Evolutionary conservation across 78 protist genomes (phyloP).

Genomic region (Dictyostelium firmibasis): DNA sequence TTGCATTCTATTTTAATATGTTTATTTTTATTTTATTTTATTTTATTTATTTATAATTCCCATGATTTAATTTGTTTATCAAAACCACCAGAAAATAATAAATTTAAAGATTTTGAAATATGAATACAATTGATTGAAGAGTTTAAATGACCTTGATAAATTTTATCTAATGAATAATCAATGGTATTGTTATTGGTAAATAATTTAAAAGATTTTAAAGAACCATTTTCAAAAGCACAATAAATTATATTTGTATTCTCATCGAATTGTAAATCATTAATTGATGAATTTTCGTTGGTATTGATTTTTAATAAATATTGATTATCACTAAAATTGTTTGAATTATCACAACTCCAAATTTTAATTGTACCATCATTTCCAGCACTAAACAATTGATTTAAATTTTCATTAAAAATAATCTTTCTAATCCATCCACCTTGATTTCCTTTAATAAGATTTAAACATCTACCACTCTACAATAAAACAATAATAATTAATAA

Average conservation of each 20-base stretch:
- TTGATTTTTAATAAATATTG: background rate
- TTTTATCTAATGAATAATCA: background rate
- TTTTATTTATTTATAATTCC: background rate
- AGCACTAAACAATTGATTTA: slow-evolving; percentile 10
- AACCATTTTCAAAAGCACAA: background rate
- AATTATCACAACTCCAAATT: background rate
- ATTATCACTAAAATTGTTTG: background rate
- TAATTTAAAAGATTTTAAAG: background rate
- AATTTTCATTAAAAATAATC: background rate
- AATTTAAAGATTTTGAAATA: background rate
- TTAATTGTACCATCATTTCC: slow-evolving; percentile 60
- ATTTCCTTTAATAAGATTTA: background rate
- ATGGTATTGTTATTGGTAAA: background rate
- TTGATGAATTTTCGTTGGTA: background rate
- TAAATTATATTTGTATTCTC: background rate
- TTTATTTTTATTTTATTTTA: too few relatives aligned
- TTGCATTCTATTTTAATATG: too few relatives aligned
- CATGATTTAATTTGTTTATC: slow-evolving; percentile 33
- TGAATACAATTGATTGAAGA: slow-evolving; percentile 39
- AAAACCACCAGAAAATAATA: slow-evolving; percentile 47
- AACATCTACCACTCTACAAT: slow-evolving; percentile 54
- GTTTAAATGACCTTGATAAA: slow-evolving; percentile 35
- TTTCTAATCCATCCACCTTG: slow-evolving; percentile 77
- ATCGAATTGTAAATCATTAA: background rate
- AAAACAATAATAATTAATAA: background rate